phyloP scores from a whole-genome alignment of 768 basidiomycete genomes.

The Suillus americanus region DNA sequence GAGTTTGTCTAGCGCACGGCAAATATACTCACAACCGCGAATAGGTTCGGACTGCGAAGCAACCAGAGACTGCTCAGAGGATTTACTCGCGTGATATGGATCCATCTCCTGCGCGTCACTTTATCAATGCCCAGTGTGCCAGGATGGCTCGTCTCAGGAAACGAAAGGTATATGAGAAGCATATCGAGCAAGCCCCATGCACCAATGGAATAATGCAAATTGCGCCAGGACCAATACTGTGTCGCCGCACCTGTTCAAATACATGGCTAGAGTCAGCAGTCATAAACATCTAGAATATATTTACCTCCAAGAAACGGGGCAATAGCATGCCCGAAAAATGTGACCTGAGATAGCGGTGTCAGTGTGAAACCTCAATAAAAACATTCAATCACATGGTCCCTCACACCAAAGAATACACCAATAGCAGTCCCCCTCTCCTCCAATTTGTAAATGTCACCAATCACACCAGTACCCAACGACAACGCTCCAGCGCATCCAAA shows the following conservation, averaged over 20 bases:
- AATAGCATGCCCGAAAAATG: conserved; percentile 58
- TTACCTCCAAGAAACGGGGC: conserved; percentile 60
- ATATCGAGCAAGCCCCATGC: conserved; percentile 40
- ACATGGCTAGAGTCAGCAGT: neutral
- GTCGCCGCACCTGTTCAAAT: conserved; percentile 42
- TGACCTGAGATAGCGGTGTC: conserved; percentile 30
- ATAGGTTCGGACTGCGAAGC: conserved; percentile 59
- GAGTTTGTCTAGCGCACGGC: neutral
- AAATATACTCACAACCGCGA: conserved; percentile 45
- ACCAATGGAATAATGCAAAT: conserved; percentile 51
- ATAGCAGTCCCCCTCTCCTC: conserved; percentile 62
- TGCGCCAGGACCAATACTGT: conserved; percentile 66
- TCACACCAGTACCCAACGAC: conserved; percentile 56
- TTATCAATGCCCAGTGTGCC: conserved; percentile 56
- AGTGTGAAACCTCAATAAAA: neutral
- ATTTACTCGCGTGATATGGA: conserved; percentile 46
- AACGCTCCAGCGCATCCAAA: conserved; percentile 59
- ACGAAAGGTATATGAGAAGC: conserved; percentile 39
- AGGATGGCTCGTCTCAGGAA: conserved; percentile 73
- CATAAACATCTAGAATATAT: neutral
- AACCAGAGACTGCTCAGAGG: conserved; percentile 52
- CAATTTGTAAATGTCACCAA: conserved; percentile 64
- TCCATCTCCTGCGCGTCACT: conserved; percentile 26
- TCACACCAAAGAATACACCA: conserved; percentile 56
- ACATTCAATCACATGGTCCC: conserved; percentile 15